Conservation (phyloP, 1,139 yeast species). For the Williopsis jadinii region DNA sequence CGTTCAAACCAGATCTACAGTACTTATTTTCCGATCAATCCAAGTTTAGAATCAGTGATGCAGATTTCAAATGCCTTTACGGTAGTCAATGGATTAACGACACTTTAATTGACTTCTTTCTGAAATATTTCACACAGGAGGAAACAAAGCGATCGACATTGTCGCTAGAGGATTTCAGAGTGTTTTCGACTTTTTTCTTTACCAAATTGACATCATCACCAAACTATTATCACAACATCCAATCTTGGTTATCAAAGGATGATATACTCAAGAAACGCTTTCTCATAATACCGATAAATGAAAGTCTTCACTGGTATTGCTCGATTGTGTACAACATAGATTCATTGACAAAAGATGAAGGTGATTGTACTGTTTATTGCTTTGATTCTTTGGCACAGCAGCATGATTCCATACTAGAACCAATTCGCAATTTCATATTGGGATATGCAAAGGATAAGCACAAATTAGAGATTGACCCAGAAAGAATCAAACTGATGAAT, state of each 20-base stretch:
- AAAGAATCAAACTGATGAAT: conserved; percentile 28
- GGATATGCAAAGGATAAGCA: conserved; percentile 66
- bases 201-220: conserved; percentile 45
- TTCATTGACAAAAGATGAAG: conserved; percentile 14
- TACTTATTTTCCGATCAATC: conserved; percentile 43
- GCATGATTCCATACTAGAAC: conserved; percentile 46
- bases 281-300: conserved; percentile 78
- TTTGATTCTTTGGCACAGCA: conserved; percentile 70
- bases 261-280: conserved; percentile 55
- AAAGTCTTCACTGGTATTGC: conserved; percentile 82
- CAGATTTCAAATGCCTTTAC: conserved; percentile 63
- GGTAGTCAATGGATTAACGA: conserved; percentile 76
- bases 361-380: conserved; percentile 44
- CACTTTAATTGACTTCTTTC: conserved; percentile 63
- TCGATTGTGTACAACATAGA: conserved; percentile 52
- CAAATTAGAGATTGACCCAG: conserved; percentile 38
- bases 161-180: conserved; percentile 37
- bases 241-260: conserved; percentile 72
- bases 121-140: conserved; percentile 47
- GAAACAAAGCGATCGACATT: conserved; percentile 6
- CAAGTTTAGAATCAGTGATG: conserved; percentile 42
- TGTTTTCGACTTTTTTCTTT: conserved; percentile 83
- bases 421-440: conserved; percentile 57
- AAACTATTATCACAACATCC: conserved; percentile 51
- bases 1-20: conserved; percentile 45